A percentile compares a stretch with the other conserved stretches of the same genome.
These are phyloP conservation scores for Penicillium sp. DNA, from an alignment of 2,329 filamentous ascomycete genomes.

Conservation along the genomic window DNA sequence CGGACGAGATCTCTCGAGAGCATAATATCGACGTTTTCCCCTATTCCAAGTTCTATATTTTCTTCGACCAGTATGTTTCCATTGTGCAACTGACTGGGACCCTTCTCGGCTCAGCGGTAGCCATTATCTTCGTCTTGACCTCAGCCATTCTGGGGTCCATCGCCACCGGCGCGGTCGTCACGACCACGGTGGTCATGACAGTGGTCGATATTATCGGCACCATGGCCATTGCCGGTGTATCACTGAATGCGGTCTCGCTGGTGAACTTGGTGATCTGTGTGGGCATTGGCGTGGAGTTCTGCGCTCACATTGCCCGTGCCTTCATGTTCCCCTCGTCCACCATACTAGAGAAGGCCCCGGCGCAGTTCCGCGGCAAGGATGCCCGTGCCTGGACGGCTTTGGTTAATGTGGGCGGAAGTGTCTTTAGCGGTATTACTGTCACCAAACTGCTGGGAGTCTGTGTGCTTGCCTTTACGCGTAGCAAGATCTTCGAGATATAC, in stretches of 20 bases:
- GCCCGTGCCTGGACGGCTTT: slow-evolving; percentile 90
- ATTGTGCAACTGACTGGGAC: slow-evolving; percentile 81
- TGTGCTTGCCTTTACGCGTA: slow-evolving; percentile 90
- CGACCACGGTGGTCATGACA: slow-evolving; percentile 87
- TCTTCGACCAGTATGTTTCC: slow-evolving; percentile 94
- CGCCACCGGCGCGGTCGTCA: slow-evolving; percentile 79
- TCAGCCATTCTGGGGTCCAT: slow-evolving; percentile 82
- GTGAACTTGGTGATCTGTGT: slow-evolving; percentile 98
- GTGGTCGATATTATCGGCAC: slow-evolving; percentile 92
- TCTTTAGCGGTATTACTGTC: slow-evolving; percentile 94
- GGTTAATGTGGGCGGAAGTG: slow-evolving; percentile 91
- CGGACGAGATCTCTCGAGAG: slow-evolving; percentile 70
- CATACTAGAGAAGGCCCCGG: slow-evolving; percentile 79
- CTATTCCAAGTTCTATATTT: slow-evolving; percentile 97
- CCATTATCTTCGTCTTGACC: slow-evolving; percentile 81
- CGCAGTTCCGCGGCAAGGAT: slow-evolving; percentile 78
- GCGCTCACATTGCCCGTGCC: slow-evolving; percentile 91
- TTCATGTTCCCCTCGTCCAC: slow-evolving; percentile 89
- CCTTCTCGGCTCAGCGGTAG: slow-evolving; percentile 80
- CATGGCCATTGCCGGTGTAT: slow-evolving; percentile 88
- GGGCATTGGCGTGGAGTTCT: slow-evolving; percentile 96
- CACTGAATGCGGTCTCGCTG: slow-evolving; percentile 90
- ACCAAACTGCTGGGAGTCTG: slow-evolving; percentile 92
- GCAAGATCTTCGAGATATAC: slow-evolving; percentile 99
- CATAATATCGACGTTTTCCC: slow-evolving; percentile 87